These are phyloP conservation scores for Neospora caninum DNA, from an alignment of 169 alveolate species.

Conservation along the genomic window DNA sequence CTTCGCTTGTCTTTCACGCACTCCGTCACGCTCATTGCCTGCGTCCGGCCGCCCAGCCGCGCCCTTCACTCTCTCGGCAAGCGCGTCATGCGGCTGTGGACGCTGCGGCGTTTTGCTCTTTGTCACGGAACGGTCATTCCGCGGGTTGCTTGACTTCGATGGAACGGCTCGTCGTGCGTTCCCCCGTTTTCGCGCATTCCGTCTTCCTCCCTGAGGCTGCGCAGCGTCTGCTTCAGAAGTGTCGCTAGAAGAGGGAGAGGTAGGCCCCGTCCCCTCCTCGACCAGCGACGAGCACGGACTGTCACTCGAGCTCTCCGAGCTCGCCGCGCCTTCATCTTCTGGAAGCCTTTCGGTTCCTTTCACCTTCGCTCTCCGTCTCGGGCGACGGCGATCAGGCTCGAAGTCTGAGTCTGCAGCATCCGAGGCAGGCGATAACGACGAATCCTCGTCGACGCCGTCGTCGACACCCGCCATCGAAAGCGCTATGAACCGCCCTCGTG, in stretches of 20 bases:
- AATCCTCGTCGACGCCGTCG: not conserved
- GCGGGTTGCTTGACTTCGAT: not conserved
- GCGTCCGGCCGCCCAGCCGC: not conserved
- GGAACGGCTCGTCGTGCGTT: not conserved
- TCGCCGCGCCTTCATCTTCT: not conserved
- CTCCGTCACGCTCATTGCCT: not conserved
- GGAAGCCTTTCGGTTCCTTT: not conserved
- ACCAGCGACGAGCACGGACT: not conserved
- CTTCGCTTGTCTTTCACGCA: not conserved
- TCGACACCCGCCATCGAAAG: not conserved
- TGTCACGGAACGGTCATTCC: not conserved
- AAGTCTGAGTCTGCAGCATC: conserved; percentile 1
- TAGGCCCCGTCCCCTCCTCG: not conserved
- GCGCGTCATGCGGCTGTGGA: not conserved
- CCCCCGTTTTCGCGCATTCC: not conserved
- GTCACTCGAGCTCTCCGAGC: not conserved
- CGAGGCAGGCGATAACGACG: not conserved
- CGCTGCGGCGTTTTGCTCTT: not conserved
- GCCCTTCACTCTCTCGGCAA: not conserved
- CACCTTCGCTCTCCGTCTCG: not conserved
- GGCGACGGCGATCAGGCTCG: not conserved
- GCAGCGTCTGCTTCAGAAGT: not conserved
- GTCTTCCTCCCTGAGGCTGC: not conserved
- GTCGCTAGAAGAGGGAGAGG: not conserved
- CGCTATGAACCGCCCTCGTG: not conserved